Percentiles rank a stretch among this genome's conserved stretches.
phyloP scores from a whole-genome alignment of 257 asterid genomes.

The Solanum etuberosum region DNA sequence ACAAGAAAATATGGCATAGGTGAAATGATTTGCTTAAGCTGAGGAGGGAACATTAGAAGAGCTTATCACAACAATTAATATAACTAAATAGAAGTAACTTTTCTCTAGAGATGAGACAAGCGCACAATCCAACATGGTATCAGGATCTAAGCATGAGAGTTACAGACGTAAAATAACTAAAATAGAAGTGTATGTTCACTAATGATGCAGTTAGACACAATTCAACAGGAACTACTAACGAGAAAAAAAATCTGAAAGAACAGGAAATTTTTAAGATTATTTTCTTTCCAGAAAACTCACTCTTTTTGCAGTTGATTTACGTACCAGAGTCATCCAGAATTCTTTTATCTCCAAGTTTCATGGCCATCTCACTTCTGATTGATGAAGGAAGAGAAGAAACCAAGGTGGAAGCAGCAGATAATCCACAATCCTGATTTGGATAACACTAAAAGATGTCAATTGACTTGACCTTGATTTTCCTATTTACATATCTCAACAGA shows the following conservation, averaged over 20 bases:
- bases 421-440: slow-evolving; percentile 54
- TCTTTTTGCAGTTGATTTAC: not conserved
- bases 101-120: not conserved
- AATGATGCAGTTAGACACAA: not conserved
- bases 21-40: not conserved
- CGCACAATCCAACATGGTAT: not conserved
- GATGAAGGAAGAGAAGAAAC: slow-evolving; percentile 61
- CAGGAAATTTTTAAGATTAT: not conserved
- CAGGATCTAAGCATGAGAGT: not conserved
- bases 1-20: not conserved
- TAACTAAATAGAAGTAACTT: not conserved
- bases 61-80: not conserved
- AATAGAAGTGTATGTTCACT: not conserved
- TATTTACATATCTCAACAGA: not conserved
- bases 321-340: slow-evolving; percentile 34
- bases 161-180: not conserved
- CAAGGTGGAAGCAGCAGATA: slow-evolving; percentile 37
- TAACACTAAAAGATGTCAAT: slow-evolving; percentile 13
- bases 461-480: not conserved
- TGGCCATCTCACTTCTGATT: slow-evolving; percentile 43
- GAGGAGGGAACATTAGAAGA: not conserved
- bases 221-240: not conserved
- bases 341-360: slow-evolving; percentile 41
- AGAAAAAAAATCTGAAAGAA: not conserved
- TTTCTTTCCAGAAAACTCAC: not conserved